These are phyloP conservation scores for Nakazawaea siamensis DNA, from an alignment of 805 yeast genomes.

Conservation along the genomic window DNA sequence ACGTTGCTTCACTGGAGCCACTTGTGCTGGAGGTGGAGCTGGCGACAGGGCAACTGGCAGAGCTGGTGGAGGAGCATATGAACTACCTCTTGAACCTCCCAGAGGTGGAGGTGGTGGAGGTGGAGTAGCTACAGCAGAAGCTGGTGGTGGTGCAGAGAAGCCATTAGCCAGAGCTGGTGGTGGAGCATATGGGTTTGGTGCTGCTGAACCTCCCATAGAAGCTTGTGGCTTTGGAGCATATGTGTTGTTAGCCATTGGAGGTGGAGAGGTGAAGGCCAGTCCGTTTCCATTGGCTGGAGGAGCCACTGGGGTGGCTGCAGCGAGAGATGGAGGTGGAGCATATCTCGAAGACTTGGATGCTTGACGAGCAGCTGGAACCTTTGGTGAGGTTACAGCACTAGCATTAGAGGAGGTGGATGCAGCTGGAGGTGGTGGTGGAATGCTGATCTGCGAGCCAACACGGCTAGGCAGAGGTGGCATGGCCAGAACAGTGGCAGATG, in stretches of 20 bases:
- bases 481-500: too few species aligned
- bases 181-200: conserved; percentile 9
- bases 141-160: conserved; percentile 10
- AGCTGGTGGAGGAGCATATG: conserved; percentile 21
- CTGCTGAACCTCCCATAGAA: background rate
- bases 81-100: too few species aligned
- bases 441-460: conserved; percentile 13
- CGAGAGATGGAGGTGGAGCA: conserved; percentile 18
- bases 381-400: conserved; percentile 1
- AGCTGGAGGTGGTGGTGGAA: conserved; percentile 13
- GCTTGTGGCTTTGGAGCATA: conserved; percentile 26
- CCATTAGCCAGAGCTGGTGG: conserved; percentile 8
- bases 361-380: conserved; percentile 13
- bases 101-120: conserved; percentile 14
- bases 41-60: conserved; percentile 17
- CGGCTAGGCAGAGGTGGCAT: too few species aligned
- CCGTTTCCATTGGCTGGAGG: background rate
- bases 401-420: conserved; percentile 4
- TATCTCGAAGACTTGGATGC: conserved; percentile 18
- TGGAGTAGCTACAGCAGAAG: conserved; percentile 3
- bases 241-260: conserved; percentile 17
- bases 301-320: conserved; percentile 7
- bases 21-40: conserved; percentile 10
- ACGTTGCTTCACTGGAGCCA: conserved; percentile 10
- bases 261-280: conserved; percentile 2